Evolutionary conservation across 257 asterid genomes (phyloP), one percentile per base, ranked within the genome.

Genomic region (Solanum corneliomulleri): DNA sequence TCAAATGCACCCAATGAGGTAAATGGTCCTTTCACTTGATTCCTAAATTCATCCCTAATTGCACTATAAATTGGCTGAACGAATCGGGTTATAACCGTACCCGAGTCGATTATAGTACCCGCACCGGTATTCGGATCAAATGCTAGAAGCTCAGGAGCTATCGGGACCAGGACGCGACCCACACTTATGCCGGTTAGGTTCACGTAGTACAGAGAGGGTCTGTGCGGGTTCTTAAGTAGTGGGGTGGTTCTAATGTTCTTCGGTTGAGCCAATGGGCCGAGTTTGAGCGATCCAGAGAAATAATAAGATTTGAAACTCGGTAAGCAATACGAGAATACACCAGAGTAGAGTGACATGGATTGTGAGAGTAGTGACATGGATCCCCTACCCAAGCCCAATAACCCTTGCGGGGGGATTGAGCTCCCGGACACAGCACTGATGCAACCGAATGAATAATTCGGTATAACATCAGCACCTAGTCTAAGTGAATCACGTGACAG

Each of bases 11-110:
- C 98, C 91, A 93, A 84, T 0, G 98, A 88, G 69, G 92, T 94
- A 72, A 93, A 91, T 15, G 96, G 92, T 9, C 97, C 97, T 5
- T 77, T 89, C 88, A 93, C 86, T 45, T 93, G 98, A 8, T 90
- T 93, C 75, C 93, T 93, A 85, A 94, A 96, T 81, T 94, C 99
- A 52, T 94, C 96, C 25, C 96, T 91, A 18, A 90, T 88, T 2
- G 94, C 94, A 2, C 39, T 77, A 88, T 96, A 96, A 70, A 92
- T 31, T 12, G 99, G 96, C 39, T 90, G 91, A 49, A 93, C 83
- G 29, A 94, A 95, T 71, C 98, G 96, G 89, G 98, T 94, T 87
- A 96, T 95, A n/a, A 96, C 98, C 15, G 98, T 96, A 11, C 99
- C 98, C 41, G 99, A 96, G 69, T 96, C 99, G 2, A 96, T 93